Conservation (phyloP, 1,139 yeast genomes). For the Candida neerlandica region DNA sequence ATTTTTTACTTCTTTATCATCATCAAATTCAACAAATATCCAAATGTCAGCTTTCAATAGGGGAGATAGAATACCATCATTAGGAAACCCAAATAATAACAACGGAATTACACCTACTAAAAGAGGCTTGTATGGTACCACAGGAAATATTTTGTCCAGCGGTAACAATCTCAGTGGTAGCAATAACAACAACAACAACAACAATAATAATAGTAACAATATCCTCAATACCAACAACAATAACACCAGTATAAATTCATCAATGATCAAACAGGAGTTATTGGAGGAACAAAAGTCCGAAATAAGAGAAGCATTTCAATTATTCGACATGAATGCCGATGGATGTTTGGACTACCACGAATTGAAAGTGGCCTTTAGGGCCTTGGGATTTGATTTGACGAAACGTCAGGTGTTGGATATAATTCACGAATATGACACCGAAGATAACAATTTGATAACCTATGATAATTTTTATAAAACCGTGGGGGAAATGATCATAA, state of each 20-base stretch:
- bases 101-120: constrained; percentile 2
- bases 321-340: constrained; percentile 92
- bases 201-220: constrained; percentile 5
- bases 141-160: neutral
- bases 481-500: constrained; percentile 75
- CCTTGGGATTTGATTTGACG: constrained; percentile 85
- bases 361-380: constrained; percentile 87
- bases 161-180: neutral
- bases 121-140: neutral
- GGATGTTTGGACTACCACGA: constrained; percentile 92
- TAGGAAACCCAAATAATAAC: constrained; percentile 1
- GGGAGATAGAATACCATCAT: constrained; percentile 5
- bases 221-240: constrained; percentile 5
- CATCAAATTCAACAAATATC: neutral
- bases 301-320: constrained; percentile 87
- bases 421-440: constrained; percentile 80
- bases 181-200: constrained; percentile 4
- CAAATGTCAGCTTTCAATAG: constrained; percentile 3
- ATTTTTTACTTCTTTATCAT: neutral
- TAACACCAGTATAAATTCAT: constrained; percentile 6
- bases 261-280: constrained; percentile 56
- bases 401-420: constrained; percentile 82
- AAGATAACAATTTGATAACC: constrained; percentile 69
- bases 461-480: constrained; percentile 81
- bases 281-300: constrained; percentile 91